Conservation (phyloP, 768 basidiomycete species). For the Dioszegia aurantiaca region DNA sequence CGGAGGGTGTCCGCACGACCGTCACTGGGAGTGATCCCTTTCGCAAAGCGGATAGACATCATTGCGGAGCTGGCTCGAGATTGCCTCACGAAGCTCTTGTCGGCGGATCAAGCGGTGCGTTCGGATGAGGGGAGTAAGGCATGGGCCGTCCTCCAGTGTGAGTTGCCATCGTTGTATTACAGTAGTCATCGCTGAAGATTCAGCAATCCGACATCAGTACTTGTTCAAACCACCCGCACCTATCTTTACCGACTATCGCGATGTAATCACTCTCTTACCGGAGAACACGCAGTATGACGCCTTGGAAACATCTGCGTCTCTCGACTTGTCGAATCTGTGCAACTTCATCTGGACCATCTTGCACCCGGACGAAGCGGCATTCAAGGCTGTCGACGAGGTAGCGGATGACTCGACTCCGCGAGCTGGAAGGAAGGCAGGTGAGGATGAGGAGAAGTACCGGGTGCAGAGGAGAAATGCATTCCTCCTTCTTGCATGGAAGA, state of each 20-base stretch:
- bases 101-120: conserved; percentile 3
- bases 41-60: conserved; percentile 28
- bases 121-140: conserved; percentile 6
- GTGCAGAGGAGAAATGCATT: conserved; percentile 32
- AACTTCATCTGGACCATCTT: conserved; percentile 35
- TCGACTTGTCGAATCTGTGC: conserved; percentile 29
- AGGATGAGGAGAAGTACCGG: not conserved
- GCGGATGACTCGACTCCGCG: conserved; percentile 1
- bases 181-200: not conserved
- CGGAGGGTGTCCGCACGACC: not conserved
- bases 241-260: conserved; percentile 22
- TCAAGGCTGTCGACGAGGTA: not conserved
- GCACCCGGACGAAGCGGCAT: conserved; percentile 31
- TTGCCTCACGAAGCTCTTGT: conserved; percentile 20
- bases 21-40: conserved; percentile 20
- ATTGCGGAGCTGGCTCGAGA: conserved; percentile 34
- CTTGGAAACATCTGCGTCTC: not conserved
- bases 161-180: not conserved
- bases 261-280: conserved; percentile 16
- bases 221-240: conserved; percentile 25
- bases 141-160: conserved; percentile 16
- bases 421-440: not conserved
- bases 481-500: conserved; percentile 34
- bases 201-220: conserved; percentile 27
- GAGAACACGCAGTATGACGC: conserved; percentile 17